These are phyloP conservation scores for Clavispora santaluciae DNA, from an alignment of 805 yeast genomes.

Conservation along the genomic window DNA sequence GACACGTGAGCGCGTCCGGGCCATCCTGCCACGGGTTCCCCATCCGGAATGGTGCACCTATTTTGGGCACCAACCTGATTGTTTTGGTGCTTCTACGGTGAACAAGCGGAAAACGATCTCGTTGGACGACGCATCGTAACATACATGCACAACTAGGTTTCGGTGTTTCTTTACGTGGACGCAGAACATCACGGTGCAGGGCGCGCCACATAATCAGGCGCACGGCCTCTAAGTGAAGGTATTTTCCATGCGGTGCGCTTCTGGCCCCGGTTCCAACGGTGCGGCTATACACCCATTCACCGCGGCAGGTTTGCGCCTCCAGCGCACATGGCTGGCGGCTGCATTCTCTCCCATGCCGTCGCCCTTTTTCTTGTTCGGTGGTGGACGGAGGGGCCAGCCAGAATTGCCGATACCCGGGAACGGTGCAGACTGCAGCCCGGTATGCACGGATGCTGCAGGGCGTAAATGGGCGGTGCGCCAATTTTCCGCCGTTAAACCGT, in stretches of 20 bases:
- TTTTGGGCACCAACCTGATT: too few species aligned
- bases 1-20: too few species aligned
- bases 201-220: background rate
- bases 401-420: background rate
- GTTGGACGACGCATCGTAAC: background rate
- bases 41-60: too few species aligned
- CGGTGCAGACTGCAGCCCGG: background rate
- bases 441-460: background rate
- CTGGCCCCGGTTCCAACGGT: too few species aligned
- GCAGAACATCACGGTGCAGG: background rate
- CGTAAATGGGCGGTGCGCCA: background rate
- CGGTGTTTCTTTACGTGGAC: background rate
- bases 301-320: too few species aligned
- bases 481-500: background rate
- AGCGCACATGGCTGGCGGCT: too few species aligned
- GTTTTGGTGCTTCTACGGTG: background rate
- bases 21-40: too few species aligned
- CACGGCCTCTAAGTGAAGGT: background rate
- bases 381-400: too few species aligned
- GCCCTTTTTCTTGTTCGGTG: too few species aligned
- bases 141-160: background rate
- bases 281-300: too few species aligned
- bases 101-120: background rate
- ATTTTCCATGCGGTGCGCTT: too few species aligned
- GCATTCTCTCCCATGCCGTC: too few species aligned